Evolutionary conservation across 176 grass and related monocot species (phyloP).

Genomic region (Juncus inflexus): DNA sequence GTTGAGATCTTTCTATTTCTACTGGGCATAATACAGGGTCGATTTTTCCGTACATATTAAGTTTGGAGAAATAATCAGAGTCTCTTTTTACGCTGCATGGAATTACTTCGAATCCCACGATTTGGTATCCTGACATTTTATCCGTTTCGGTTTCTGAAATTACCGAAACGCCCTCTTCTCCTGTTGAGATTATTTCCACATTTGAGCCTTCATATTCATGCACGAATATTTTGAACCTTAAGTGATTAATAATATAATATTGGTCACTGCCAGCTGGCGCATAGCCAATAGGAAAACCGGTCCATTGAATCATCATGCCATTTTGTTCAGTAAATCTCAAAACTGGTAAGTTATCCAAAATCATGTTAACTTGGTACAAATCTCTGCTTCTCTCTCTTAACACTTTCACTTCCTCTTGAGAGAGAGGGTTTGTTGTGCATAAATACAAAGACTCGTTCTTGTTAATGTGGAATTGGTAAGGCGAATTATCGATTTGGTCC

Average conservation of each 20-base stretch:
- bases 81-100: conserved; percentile 80
- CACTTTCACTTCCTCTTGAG: conserved; percentile 64
- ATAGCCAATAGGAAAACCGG: conserved; percentile 76
- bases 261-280: conserved; percentile 43
- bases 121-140: conserved; percentile 77
- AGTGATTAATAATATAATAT: conserved; percentile 81
- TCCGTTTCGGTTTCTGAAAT: conserved; percentile 63
- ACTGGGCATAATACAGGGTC: conserved; percentile 53
- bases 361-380: conserved; percentile 94
- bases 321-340: conserved; percentile 73
- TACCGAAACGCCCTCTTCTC: conserved; percentile 70
- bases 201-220: conserved; percentile 62
- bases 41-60: conserved; percentile 72
- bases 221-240: conserved; percentile 76
- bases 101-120: conserved; percentile 84
- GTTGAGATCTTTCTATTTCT: conserved; percentile 66
- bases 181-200: conserved; percentile 61
- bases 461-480: conserved; percentile 65
- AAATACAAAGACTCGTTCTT: conserved; percentile 65
- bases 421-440: conserved; percentile 72
- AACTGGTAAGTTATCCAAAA: conserved; percentile 84
- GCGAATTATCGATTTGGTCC: conserved; percentile 85
- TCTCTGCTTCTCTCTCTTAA: conserved; percentile 68
- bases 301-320: conserved; percentile 69
- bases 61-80: conserved; percentile 45